Conservation (phyloP, 495 filamentous ascomycete species). For the Penicillium steckii region DNA sequence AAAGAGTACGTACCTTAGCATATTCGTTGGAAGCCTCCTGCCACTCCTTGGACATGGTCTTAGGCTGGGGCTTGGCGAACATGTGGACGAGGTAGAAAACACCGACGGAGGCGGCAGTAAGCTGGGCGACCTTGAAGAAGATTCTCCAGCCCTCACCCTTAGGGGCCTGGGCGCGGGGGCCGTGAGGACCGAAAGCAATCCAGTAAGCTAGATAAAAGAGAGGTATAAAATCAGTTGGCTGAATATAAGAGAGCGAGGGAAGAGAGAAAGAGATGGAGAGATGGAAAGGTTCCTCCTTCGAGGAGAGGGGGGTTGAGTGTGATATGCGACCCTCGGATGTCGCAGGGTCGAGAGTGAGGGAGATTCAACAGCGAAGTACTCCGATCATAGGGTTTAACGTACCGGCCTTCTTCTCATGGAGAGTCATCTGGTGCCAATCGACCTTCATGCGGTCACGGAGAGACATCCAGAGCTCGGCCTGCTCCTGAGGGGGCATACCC, state of each 20-base stretch:
- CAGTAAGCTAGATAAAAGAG: constrained; percentile 74
- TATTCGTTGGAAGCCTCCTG: constrained; percentile 92
- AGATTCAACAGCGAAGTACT: not conserved
- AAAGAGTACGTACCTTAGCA: constrained; percentile 64
- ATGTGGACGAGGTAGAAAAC: constrained; percentile 64
- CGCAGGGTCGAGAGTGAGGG: constrained; percentile 9
- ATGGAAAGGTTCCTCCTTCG: not conserved
- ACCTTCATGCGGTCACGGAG: constrained; percentile 97
- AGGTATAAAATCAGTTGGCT: not conserved
- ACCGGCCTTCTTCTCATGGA: constrained; percentile 99
- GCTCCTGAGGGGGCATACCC: constrained; percentile 92
- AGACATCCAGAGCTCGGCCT: constrained; percentile 98
- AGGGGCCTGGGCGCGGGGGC: constrained; percentile 76
- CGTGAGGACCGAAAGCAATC: constrained; percentile 96
- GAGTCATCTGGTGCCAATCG: constrained; percentile 90
- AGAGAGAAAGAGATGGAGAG: constrained; percentile 6
- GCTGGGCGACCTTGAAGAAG: constrained; percentile 63
- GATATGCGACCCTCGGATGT: constrained; percentile 20
- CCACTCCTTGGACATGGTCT: constrained; percentile 93
- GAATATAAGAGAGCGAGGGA: constrained; percentile 21
- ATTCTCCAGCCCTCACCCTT: constrained; percentile 80
- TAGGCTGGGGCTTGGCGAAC: constrained; percentile 66
- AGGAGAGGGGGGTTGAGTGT: constrained; percentile 2
- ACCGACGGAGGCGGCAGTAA: constrained; percentile 56
- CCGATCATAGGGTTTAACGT: constrained; percentile 42